These are phyloP conservation scores for Ambrosia artemisiifolia DNA, from an alignment of 129 eudicot genomes.

Conservation along the genomic window DNA sequence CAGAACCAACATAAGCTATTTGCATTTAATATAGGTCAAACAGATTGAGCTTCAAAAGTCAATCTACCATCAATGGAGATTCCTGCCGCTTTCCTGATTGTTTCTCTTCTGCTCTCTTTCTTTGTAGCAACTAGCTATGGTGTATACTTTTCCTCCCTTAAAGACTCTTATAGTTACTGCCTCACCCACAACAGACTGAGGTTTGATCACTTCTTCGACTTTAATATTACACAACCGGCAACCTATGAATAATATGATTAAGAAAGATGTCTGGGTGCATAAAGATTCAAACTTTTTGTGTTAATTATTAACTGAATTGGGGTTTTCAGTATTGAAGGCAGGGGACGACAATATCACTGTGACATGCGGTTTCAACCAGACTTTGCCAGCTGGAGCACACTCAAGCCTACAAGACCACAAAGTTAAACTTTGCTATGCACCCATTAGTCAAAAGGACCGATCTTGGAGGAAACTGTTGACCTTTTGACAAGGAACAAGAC, in stretches of 20 bases:
- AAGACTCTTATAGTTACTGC: slow-evolving; percentile 33
- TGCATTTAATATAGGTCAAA: neutral
- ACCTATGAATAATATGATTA: neutral
- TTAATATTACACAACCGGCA: neutral
- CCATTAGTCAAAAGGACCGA: slow-evolving; percentile 57
- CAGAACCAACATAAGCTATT: slow-evolving; percentile 11
- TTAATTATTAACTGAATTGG: slow-evolving; percentile 8
- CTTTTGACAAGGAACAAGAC: slow-evolving; percentile 54
- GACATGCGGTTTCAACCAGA: slow-evolving; percentile 52
- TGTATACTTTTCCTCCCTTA: slow-evolving; percentile 44
- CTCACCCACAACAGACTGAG: slow-evolving; percentile 47
- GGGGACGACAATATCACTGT: slow-evolving; percentile 52
- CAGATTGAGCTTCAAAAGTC: slow-evolving; percentile 15
- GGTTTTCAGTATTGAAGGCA: slow-evolving; percentile 39
- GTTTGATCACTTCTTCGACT: slow-evolving; percentile 24
- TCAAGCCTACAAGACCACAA: slow-evolving; percentile 46
- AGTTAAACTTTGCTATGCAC: slow-evolving; percentile 58
- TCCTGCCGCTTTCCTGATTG: slow-evolving; percentile 17
- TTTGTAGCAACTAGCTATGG: slow-evolving; percentile 34
- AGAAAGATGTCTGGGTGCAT: neutral
- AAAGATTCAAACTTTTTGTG: neutral
- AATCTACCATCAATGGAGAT: slow-evolving; percentile 36
- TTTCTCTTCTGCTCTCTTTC: slow-evolving; percentile 27
- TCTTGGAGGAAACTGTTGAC: slow-evolving; percentile 54
- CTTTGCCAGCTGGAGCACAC: slow-evolving; percentile 34